Evolutionary conservation across 805 yeast species (phyloP).

Genomic region (Metschnikowia lochheadii): DNA sequence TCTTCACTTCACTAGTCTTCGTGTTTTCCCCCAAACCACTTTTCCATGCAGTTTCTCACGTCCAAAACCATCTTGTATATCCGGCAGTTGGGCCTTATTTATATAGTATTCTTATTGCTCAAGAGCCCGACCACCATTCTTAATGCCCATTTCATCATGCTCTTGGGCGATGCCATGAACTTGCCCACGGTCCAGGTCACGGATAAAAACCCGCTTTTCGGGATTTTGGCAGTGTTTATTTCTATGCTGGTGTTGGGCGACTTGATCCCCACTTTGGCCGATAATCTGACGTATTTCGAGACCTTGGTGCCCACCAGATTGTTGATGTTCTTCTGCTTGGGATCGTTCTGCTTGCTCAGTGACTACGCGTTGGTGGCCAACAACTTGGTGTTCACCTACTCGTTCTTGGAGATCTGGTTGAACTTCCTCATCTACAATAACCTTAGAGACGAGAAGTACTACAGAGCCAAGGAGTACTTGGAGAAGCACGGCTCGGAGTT

Average conservation of each 20-base stretch:
- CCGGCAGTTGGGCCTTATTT: conserved; percentile 43
- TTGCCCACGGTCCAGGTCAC: conserved; percentile 33
- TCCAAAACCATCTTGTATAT: conserved; percentile 45
- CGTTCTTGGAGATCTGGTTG: conserved; percentile 67
- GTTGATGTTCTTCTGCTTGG: conserved; percentile 45
- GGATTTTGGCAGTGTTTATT: conserved; percentile 46
- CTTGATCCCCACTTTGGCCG: conserved; percentile 45
- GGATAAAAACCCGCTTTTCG: conserved; percentile 43
- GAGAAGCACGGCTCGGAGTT: conserved; percentile 38
- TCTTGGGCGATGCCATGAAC: conserved; percentile 58
- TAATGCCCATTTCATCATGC: conserved; percentile 44
- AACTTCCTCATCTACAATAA: conserved; percentile 59
- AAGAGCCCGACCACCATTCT: conserved; percentile 46
- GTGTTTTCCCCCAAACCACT: neutral
- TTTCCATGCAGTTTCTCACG: conserved; percentile 47
- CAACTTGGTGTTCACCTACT: conserved; percentile 54
- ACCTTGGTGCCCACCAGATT: conserved; percentile 58
- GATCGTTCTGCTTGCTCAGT: conserved; percentile 46
- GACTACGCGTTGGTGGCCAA: conserved; percentile 50
- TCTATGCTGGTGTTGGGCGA: conserved; percentile 47
- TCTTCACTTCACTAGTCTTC: too few species aligned
- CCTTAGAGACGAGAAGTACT: conserved; percentile 59
- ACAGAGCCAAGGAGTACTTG: conserved; percentile 40
- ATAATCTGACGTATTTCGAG: conserved; percentile 51
- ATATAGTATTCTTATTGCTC: conserved; percentile 42